Percentiles rank a stretch among this genome's conserved stretches.
phyloP scores from a whole-genome alignment of 2,329 filamentous ascomycete genomes.

The Aspergillus tanneri region DNA sequence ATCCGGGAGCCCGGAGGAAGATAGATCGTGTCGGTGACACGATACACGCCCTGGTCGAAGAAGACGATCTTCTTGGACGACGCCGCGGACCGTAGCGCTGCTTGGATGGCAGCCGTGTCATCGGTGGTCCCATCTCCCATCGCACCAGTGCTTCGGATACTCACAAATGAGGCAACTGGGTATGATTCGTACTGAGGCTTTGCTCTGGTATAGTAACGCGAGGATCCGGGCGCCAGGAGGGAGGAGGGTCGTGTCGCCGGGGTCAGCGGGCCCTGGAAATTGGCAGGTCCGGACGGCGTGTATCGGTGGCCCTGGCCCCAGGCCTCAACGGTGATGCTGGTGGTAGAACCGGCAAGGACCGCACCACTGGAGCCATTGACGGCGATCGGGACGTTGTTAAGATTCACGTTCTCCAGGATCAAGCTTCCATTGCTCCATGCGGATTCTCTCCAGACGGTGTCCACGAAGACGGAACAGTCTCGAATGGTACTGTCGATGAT shows the following conservation, averaged over 20 bases:
- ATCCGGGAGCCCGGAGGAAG: conserved; percentile 53
- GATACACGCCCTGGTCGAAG: conserved; percentile 58
- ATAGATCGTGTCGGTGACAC: conserved; percentile 48
- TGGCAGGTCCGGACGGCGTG: conserved; percentile 44
- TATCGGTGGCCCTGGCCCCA: conserved; percentile 49
- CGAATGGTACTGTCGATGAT: conserved; percentile 57
- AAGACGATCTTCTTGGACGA: conserved; percentile 51
- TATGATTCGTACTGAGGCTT: conserved; percentile 57
- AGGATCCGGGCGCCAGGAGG: conserved; percentile 40
- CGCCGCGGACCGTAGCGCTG: conserved; percentile 54
- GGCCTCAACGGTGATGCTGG: conserved; percentile 38
- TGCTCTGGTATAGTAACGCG: conserved; percentile 46
- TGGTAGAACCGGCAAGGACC: conserved; percentile 38
- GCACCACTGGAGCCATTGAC: conserved; percentile 31
- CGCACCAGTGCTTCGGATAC: conserved; percentile 44
- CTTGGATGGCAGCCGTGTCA: conserved; percentile 60
- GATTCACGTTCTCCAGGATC: conserved; percentile 55
- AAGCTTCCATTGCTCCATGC: conserved; percentile 52
- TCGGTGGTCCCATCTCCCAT: conserved; percentile 58
- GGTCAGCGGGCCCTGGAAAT: conserved; percentile 42
- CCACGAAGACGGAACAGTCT: conserved; percentile 52
- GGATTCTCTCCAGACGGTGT: too few species aligned
- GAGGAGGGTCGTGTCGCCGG: conserved; percentile 33
- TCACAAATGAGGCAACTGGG: conserved; percentile 42
- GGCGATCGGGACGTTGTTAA: conserved; percentile 51